Evolutionary conservation across 805 yeast genomes (phyloP).

Genomic region (Saccharomycopsis sp.): DNA sequence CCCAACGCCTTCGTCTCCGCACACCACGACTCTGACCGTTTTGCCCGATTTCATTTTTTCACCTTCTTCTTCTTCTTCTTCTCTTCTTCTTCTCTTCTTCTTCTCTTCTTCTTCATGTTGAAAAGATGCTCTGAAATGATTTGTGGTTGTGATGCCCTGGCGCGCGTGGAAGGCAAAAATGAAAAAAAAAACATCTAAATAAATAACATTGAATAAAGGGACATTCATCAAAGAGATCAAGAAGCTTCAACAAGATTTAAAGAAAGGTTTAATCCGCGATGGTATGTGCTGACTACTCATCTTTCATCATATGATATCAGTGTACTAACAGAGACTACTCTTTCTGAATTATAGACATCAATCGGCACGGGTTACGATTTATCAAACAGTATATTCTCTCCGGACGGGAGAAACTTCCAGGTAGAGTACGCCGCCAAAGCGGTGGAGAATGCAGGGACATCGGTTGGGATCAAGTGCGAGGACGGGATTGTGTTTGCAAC

Average conservation of each 20-base stretch:
- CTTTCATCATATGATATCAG: too few relatives aligned
- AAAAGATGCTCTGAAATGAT: too few relatives aligned
- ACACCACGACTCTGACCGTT: slow-evolving; percentile 71
- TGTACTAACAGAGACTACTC: not conserved
- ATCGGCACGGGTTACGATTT: slow-evolving; percentile 99
- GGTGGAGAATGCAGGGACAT: slow-evolving; percentile 94
- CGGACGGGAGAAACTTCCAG: slow-evolving; percentile 90
- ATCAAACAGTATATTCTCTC: slow-evolving; percentile 86
- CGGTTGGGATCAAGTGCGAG: slow-evolving; percentile 82
- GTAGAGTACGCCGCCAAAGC: slow-evolving; percentile 98
- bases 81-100: too few relatives aligned
- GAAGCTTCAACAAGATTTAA: not conserved
- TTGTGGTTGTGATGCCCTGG: not conserved
- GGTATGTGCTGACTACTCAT: not conserved
- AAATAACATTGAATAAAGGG: too few relatives aligned
- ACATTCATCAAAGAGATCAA: not conserved
- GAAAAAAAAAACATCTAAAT: not conserved
- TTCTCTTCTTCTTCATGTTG: too few relatives aligned
- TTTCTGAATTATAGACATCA: slow-evolving; percentile 58
- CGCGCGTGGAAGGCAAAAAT: slow-evolving; percentile 5
- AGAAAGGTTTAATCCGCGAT: not conserved
- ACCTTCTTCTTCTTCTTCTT: too few relatives aligned
- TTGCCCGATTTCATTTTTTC: too few relatives aligned
- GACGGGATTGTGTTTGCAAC: slow-evolving; percentile 97
- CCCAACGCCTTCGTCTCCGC: slow-evolving; percentile 91